Conservation (phyloP, 1,139 yeast species). For the Geotrichum europaeum region DNA sequence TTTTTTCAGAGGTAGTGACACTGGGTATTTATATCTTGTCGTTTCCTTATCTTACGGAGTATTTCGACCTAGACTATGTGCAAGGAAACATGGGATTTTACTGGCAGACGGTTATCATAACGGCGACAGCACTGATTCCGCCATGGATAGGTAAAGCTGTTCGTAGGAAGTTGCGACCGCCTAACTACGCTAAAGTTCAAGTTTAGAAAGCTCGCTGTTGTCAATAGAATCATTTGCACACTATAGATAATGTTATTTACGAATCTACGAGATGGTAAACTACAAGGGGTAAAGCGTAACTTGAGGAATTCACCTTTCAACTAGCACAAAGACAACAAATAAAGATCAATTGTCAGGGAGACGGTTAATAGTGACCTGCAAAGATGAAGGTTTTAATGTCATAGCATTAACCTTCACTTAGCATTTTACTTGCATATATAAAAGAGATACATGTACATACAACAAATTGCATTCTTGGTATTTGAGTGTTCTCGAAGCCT, state of each 20-base stretch:
- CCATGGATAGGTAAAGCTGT: constrained; percentile 81
- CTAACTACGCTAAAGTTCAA: constrained; percentile 96
- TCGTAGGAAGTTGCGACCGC: constrained; percentile 76
- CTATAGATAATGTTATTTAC: neutral
- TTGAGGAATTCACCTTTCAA: neutral
- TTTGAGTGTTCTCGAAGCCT: neutral
- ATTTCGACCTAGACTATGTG: constrained; percentile 68
- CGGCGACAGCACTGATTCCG: constrained; percentile 72
- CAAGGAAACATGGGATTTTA: constrained; percentile 46
- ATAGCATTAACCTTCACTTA: neutral
- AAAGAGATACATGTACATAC: no score
- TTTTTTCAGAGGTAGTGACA: constrained; percentile 66
- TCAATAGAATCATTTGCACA: neutral
- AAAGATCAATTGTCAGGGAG: neutral
- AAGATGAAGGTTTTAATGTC: neutral
- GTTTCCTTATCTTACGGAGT: constrained; percentile 77
- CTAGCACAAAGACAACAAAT: no score
- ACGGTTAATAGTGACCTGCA: neutral
- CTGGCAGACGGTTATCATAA: constrained; percentile 64
- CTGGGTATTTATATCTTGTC: constrained; percentile 61
- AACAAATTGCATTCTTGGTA: neutral
- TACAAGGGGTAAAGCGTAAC: neutral
- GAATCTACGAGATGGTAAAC: neutral
- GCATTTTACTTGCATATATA: no score
- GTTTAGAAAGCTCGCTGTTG: neutral